Evolutionary conservation across 768 basidiomycete species (phyloP), one percentile per base, ranked within the genome.

Genomic region (Lactifluus rugatus): DNA sequence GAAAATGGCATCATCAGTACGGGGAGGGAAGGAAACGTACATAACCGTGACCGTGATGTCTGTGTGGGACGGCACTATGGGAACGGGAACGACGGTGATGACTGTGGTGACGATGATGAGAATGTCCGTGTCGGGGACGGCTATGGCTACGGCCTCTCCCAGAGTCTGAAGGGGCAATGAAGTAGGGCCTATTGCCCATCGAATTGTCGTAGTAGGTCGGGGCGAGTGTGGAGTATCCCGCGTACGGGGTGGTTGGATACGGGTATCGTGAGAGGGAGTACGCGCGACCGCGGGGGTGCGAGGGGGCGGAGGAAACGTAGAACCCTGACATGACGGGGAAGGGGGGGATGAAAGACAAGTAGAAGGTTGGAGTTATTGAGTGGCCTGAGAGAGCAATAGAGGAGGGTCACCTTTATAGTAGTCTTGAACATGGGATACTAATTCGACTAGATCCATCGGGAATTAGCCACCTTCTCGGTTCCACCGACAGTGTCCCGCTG

Each of bases 221-320:
- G 19, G 60, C 55, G 32, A 60, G 49, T 44, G 31, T 26, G 48
- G 55, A 50, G 46, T 61, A 53, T n/a, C n/a, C 36, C 11, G 69
- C 58, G 19, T 65, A 68, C 16, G 65, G 65, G 2, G 67, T 65
- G 54, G 50, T 14, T 1, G 60, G 62, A 42, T 68, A 62, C 47
- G 65, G 53, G 37, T 64, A 62, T 3, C 47, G 66, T 16, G 63
- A 56, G 28, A 53, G 47, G 21, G 68, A 67, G 55, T 66, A 65
- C 11, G 66, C 50, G 48, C 62, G 66, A 48, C 53, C 58, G 53
- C 65, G 65, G 36, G 45, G 23, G 37, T 36, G 59, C 10, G 66
- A 63, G 52, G 65, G 61, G 26, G 64, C 63, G 59, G 59, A 44
- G 2, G 61, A 37, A 52, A 65, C 67, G 66, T 70, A 72, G 65